Evolutionary conservation across 2,329 filamentous ascomycete genomes (phyloP).

Genomic region (Fusarium xyrophilum): DNA sequence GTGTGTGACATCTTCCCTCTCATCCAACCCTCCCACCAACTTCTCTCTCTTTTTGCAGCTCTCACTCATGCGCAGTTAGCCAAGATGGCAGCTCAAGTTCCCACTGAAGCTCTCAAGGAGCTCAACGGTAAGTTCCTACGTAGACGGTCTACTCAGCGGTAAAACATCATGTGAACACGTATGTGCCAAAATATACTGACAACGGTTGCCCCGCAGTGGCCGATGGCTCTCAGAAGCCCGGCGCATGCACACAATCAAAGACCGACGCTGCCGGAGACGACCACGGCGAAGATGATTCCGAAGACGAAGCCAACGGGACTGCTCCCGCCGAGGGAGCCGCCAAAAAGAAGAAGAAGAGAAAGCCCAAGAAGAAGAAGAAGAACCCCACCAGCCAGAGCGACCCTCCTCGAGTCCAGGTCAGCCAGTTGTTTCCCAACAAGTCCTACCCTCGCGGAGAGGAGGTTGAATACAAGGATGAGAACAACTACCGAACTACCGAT

Average conservation of each 20-base stretch:
- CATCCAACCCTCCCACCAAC: slow-evolving; percentile 32
- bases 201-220: slow-evolving; percentile 45
- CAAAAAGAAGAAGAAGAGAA: slow-evolving; percentile 71
- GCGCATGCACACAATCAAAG: slow-evolving; percentile 51
- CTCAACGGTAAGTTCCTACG: slow-evolving; percentile 47
- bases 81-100: slow-evolving; percentile 54
- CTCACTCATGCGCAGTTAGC: slow-evolving; percentile 29
- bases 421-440: slow-evolving; percentile 74
- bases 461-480: slow-evolving; percentile 78
- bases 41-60: slow-evolving; percentile 31
- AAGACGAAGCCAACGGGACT: slow-evolving; percentile 55
- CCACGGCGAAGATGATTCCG: slow-evolving; percentile 60
- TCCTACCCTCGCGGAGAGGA: slow-evolving; percentile 79
- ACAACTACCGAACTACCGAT: slow-evolving; percentile 76
- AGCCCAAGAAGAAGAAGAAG: slow-evolving; percentile 86
- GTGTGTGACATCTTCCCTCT: slow-evolving; percentile 35
- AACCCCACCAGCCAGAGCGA: slow-evolving; percentile 74
- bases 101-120: slow-evolving; percentile 54
- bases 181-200: slow-evolving; percentile 7
- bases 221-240: slow-evolving; percentile 50
- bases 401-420: slow-evolving; percentile 74
- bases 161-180: background rate
- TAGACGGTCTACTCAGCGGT: background rate
- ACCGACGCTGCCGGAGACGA: slow-evolving; percentile 50
- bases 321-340: slow-evolving; percentile 49